These are phyloP conservation scores for Aspergillus sp. DNA, from an alignment of 2,329 filamentous ascomycete genomes.

Conservation along the genomic window DNA sequence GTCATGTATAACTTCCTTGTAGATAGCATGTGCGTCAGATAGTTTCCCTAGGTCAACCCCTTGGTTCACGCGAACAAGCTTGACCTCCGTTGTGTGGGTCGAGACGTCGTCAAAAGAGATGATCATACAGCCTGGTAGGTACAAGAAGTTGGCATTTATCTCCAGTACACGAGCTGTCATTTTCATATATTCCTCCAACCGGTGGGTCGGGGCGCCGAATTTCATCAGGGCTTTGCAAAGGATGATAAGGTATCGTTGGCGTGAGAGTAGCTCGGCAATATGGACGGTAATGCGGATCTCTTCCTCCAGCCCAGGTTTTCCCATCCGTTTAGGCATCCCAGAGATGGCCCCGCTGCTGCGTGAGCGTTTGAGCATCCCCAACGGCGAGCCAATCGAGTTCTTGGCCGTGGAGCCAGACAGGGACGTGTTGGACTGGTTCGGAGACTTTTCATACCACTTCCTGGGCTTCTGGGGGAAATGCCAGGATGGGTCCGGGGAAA, in stretches of 20 bases:
- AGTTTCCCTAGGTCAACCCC: slow-evolving; percentile 48
- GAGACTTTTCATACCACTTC: slow-evolving; percentile 44
- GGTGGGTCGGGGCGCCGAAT: slow-evolving; percentile 89
- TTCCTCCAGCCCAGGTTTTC: slow-evolving; percentile 42
- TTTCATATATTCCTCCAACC: slow-evolving; percentile 85
- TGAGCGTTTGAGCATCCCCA: slow-evolving; percentile 36
- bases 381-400: slow-evolving; percentile 29
- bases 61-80: slow-evolving; percentile 45
- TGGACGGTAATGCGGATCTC: slow-evolving; percentile 62
- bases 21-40: slow-evolving; percentile 48
- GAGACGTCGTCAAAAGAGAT: slow-evolving; percentile 72
- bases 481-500: slow-evolving; percentile 34
- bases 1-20: slow-evolving; percentile 52
- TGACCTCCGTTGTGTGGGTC: slow-evolving; percentile 51
- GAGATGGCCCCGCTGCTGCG: slow-evolving; percentile 36
- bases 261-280: slow-evolving; percentile 69
- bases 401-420: slow-evolving; percentile 31
- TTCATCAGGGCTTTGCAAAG: slow-evolving; percentile 87
- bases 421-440: slow-evolving; percentile 36
- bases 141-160: slow-evolving; percentile 87
- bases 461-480: slow-evolving; percentile 27
- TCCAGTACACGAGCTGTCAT: slow-evolving; percentile 87
- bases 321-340: slow-evolving; percentile 28
- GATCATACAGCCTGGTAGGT: slow-evolving; percentile 92
- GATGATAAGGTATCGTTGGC: slow-evolving; percentile 81